phyloP scores from a whole-genome alignment of 2,329 filamentous ascomycete species.

The Apiospora malaysiana region DNA sequence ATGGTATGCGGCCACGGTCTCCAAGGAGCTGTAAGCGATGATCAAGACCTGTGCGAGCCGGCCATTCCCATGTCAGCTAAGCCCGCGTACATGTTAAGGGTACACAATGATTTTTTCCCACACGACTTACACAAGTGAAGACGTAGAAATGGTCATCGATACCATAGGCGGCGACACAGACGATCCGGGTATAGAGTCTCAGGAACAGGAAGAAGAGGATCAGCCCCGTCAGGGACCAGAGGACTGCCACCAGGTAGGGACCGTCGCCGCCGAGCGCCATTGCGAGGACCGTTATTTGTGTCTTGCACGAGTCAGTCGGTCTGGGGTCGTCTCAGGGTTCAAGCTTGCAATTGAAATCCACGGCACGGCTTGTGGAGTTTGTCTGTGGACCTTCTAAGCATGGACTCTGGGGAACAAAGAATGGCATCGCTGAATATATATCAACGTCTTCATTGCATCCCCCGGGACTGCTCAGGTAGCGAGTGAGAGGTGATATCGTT shows the following conservation, averaged over 20 bases:
- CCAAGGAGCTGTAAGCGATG: constrained; percentile 42
- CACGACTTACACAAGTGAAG: constrained; percentile 33
- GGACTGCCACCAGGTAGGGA: constrained; percentile 28
- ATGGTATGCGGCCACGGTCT: constrained; percentile 36
- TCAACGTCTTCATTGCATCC: neutral
- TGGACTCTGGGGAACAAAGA: neutral
- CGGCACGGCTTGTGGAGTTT: neutral
- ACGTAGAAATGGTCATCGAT: constrained; percentile 45
- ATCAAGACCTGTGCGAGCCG: constrained; percentile 33
- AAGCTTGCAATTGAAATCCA: neutral
- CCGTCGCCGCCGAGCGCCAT: constrained; percentile 25
- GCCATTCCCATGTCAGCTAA: neutral
- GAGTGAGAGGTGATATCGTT: neutral
- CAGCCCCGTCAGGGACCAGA: constrained; percentile 34
- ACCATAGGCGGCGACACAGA: constrained; percentile 38
- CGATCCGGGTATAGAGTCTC: constrained; percentile 33
- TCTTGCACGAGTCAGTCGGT: neutral
- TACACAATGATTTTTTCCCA: neutral
- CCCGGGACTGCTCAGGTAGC: neutral
- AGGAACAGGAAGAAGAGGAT: constrained; percentile 34
- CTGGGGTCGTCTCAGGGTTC: neutral
- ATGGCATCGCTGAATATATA: neutral
- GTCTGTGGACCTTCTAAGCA: neutral
- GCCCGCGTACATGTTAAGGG: neutral
- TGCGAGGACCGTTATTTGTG: neutral